These are phyloP conservation scores for Jamesozyma jinghongensis DNA, from an alignment of 805 yeast genomes.

Conservation along the genomic window DNA sequence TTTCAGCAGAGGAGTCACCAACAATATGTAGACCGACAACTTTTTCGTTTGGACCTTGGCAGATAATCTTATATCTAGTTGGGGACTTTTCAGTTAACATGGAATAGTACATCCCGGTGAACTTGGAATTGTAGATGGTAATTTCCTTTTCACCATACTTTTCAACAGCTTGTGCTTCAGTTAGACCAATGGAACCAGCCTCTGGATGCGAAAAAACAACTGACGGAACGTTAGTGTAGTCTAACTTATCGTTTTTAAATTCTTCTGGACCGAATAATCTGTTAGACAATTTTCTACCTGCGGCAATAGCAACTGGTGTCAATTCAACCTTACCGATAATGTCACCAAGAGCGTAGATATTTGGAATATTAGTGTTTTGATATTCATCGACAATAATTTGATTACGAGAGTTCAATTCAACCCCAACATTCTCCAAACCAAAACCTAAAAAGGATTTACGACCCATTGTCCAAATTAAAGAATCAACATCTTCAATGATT, in stretches of 20 bases:
- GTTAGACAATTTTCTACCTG: conserved; percentile 90
- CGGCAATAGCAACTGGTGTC: conserved; percentile 98
- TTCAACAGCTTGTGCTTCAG: conserved; percentile 67
- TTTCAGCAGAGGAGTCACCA: conserved; percentile 87
- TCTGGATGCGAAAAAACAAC: conserved; percentile 99
- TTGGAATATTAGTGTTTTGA: conserved; percentile 67
- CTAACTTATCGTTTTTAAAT: conserved; percentile 69
- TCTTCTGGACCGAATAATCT: conserved; percentile 77
- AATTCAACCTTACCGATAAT: conserved; percentile 87
- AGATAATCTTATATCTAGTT: conserved; percentile 74
- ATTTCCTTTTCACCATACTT: conserved; percentile 73
- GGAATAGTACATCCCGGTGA: conserved; percentile 89
- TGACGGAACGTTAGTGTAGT: conserved; percentile 79
- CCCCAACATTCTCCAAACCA: conserved; percentile 68
- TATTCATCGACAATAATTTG: conserved; percentile 77
- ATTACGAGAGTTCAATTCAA: conserved; percentile 49
- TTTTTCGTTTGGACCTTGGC: conserved; percentile 75
- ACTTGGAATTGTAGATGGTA: conserved; percentile 73
- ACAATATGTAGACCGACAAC: conserved; percentile 92
- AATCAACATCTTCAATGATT: conserved; percentile 63
- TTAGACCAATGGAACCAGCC: conserved; percentile 86
- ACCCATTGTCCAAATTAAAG: conserved; percentile 89
- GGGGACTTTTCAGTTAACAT: conserved; percentile 75
- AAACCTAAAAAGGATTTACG: conserved; percentile 68
- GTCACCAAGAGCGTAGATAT: conserved; percentile 85